These are phyloP conservation scores for Trichoderma koningii DNA, from an alignment of 2,329 filamentous ascomycete species.

Conservation along the genomic window DNA sequence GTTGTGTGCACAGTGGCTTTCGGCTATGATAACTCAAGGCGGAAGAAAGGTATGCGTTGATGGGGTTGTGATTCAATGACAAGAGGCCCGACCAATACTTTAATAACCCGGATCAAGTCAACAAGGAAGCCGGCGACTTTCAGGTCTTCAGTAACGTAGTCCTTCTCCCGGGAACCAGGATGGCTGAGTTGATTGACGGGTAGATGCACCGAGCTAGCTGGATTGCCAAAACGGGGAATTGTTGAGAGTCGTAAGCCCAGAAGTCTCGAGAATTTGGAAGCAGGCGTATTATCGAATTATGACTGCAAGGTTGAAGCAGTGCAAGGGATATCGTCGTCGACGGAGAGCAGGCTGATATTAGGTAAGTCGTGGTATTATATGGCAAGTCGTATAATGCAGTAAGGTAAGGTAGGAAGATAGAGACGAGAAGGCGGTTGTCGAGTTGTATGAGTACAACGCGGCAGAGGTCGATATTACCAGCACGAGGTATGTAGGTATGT, in stretches of 20 bases:
- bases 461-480: conserved; percentile 1
- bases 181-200: conserved; percentile 31
- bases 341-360: conserved; percentile 9
- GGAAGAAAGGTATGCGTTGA: too few species aligned
- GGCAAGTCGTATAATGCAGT: not conserved
- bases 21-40: too few species aligned
- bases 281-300: too few species aligned
- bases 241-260: conserved; percentile 35
- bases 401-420: not conserved
- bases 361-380: not conserved
- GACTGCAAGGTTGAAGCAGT: not conserved
- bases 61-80: too few species aligned
- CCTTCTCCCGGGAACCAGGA: not conserved
- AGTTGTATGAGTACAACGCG: not conserved
- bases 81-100: too few species aligned
- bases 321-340: not conserved
- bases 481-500: not conserved
- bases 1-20: too few species aligned
- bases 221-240: conserved; percentile 46
- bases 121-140: not conserved
- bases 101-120: too few species aligned
- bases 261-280: not conserved
- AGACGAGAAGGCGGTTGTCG: not conserved
- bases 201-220: conserved; percentile 40
- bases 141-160: not conserved